phyloP scores from a whole-genome alignment of 2,329 filamentous ascomycete genomes.

The Penicillium hordei region DNA sequence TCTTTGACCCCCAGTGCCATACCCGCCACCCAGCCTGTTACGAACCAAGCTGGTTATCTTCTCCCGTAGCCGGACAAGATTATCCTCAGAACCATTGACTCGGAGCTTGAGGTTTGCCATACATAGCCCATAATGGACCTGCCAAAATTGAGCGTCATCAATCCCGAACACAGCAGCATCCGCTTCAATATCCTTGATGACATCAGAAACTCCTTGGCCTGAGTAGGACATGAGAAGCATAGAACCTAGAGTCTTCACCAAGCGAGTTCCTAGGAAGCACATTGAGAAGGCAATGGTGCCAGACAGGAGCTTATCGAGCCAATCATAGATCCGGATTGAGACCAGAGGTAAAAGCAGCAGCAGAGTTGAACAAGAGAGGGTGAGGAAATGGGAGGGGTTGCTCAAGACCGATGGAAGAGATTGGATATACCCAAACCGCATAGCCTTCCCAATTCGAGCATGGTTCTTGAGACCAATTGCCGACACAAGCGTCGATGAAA shows the following conservation, averaged over 20 bases:
- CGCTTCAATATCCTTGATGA: slow-evolving; percentile 80
- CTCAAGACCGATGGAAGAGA: slow-evolving; percentile 82
- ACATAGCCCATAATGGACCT: slow-evolving; percentile 94
- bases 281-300: slow-evolving; percentile 80
- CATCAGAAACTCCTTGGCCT: slow-evolving; percentile 62
- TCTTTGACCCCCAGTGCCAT: slow-evolving; percentile 73
- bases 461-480: slow-evolving; percentile 88
- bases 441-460: slow-evolving; percentile 84
- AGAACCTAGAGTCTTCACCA: slow-evolving; percentile 81
- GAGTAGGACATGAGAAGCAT: slow-evolving; percentile 95
- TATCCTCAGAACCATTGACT: slow-evolving; percentile 69
- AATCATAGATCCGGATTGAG: slow-evolving; percentile 74
- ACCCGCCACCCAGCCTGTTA: slow-evolving; percentile 82
- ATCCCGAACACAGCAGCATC: slow-evolving; percentile 74
- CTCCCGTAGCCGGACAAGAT: slow-evolving; percentile 70
- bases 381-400: slow-evolving; percentile 94
- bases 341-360: slow-evolving; percentile 80
- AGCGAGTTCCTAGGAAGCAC: slow-evolving; percentile 79
- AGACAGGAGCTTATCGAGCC: slow-evolving; percentile 80
- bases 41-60: slow-evolving; percentile 76
- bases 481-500: slow-evolving; percentile 78
- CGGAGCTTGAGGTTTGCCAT: slow-evolving; percentile 90
- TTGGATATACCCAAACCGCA: slow-evolving; percentile 80
- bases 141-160: slow-evolving; percentile 95
- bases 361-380: slow-evolving; percentile 78